Conservation (phyloP, 768 basidiomycete genomes). For the Phlebiopsis flavidoalba region DNA sequence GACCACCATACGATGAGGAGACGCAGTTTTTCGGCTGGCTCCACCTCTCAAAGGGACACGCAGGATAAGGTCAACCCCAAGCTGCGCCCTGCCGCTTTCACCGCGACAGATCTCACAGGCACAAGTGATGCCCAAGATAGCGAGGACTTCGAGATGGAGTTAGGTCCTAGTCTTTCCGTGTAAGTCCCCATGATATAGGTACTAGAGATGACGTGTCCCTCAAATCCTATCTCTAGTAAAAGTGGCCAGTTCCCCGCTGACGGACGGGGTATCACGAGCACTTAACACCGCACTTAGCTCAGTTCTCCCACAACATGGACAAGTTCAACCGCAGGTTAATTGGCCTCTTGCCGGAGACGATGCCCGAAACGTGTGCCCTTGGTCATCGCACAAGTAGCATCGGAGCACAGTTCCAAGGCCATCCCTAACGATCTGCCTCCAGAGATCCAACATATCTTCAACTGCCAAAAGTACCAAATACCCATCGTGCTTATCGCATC, state of each 20-base stretch:
- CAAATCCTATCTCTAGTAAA: too few species aligned
- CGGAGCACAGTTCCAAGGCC: not conserved
- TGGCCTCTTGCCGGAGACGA: not conserved
- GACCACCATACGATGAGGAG: too few species aligned
- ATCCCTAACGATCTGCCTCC: conserved; percentile 4
- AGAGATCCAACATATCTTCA: conserved; percentile 12
- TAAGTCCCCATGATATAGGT: too few species aligned
- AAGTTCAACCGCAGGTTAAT: not conserved
- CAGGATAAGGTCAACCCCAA: not conserved
- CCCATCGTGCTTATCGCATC: conserved; percentile 10
- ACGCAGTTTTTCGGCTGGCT: too few species aligned
- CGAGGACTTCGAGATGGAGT: too few species aligned
- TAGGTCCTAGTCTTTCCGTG: too few species aligned
- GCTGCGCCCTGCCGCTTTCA: not conserved
- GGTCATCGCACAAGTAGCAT: not conserved
- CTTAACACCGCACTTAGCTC: too few species aligned
- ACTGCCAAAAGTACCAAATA: conserved; percentile 3
- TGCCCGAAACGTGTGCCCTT: not conserved
- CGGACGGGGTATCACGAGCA: too few species aligned
- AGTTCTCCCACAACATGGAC: not conserved
- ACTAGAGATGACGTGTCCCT: too few species aligned
- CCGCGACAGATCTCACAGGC: not conserved
- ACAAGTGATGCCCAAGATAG: not conserved
- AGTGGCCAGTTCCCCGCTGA: too few species aligned
- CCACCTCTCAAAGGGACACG: too few species aligned